These are phyloP conservation scores for Alternaria hordeiaustralica DNA, from an alignment of 2,329 filamentous ascomycete species.

Conservation along the genomic window DNA sequence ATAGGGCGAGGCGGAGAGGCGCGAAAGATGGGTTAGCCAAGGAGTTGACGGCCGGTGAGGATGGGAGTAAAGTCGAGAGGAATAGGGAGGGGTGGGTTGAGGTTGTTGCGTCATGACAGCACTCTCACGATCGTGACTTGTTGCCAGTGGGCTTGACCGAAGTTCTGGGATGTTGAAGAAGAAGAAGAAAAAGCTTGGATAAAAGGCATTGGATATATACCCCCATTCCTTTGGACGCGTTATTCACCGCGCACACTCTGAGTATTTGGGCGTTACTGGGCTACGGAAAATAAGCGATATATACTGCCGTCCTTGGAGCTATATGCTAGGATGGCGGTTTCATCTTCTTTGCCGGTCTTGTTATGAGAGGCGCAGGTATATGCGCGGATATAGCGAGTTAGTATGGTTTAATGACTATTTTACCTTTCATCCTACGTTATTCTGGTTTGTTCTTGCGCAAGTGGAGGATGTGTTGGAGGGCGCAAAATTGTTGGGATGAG, in stretches of 20 bases:
- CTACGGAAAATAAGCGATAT: not conserved
- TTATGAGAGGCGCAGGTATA: not conserved
- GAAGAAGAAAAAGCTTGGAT: slow-evolving; percentile 3
- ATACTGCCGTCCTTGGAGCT: not conserved
- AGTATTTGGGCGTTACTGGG: not conserved
- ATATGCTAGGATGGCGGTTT: not conserved
- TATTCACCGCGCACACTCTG: not conserved
- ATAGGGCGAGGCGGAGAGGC: slow-evolving; percentile 51
- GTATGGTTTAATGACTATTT: not conserved
- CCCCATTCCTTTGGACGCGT: slow-evolving; percentile 1
- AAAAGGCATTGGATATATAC: slow-evolving; percentile 3
- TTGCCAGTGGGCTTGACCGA: too few relatives aligned
- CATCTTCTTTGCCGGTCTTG: not conserved
- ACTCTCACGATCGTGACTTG: too few relatives aligned
- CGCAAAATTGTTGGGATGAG: not conserved
- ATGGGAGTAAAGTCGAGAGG: slow-evolving; percentile 23
- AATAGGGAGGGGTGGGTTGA: slow-evolving; percentile 48
- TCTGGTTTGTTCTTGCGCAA: too few relatives aligned
- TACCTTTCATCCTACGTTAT: too few relatives aligned
- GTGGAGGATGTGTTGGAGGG: not conserved
- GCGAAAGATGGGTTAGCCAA: slow-evolving; percentile 43
- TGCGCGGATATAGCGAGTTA: not conserved
- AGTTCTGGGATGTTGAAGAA: too few relatives aligned
- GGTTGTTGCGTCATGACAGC: slow-evolving; percentile 22
- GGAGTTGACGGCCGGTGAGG: slow-evolving; percentile 36